Percentiles rank a stretch among this genome's conserved stretches.
Conservation (phyloP, 73 alveolate genomes). For the Stentor roeselii region DNA sequence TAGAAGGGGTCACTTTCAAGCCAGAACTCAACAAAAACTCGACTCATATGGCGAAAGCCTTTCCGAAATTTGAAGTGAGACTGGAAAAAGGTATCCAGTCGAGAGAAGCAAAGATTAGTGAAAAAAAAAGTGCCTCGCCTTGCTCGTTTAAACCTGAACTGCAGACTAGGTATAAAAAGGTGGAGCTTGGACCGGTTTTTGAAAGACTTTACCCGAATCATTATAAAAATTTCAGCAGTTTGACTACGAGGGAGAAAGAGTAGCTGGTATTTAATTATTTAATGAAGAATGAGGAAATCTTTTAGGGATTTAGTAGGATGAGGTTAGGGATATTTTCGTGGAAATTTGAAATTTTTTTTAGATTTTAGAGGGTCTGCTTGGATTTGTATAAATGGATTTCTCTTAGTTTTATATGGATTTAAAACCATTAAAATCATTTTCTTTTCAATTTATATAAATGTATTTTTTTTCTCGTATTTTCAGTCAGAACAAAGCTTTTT, state of each 20-base stretch:
- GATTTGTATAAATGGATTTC: no score
- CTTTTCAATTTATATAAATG: no score
- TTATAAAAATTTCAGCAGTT: neutral
- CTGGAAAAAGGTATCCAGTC: neutral
- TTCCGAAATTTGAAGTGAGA: neutral
- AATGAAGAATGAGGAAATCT: no score
- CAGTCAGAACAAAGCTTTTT: no score
- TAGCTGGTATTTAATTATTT: no score
- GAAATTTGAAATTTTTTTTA: no score
- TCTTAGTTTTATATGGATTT: no score
- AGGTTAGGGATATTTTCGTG: no score
- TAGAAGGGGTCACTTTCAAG: neutral
- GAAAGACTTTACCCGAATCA: neutral
- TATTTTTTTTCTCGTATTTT: no score
- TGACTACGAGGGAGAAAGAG: neutral
- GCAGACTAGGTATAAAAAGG: neutral
- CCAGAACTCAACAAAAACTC: constrained; percentile 8
- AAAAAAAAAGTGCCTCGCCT: neutral
- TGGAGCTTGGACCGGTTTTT: neutral
- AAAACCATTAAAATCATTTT: no score
- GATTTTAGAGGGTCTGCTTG: no score
- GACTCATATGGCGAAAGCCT: neutral
- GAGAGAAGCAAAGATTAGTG: neutral
- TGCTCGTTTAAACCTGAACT: neutral
- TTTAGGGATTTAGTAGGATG: no score